A percentile compares a stretch with the other conserved stretches of the same genome.
Conservation (phyloP, 768 basidiomycete species). For the Pleurotus cornucopiae region DNA sequence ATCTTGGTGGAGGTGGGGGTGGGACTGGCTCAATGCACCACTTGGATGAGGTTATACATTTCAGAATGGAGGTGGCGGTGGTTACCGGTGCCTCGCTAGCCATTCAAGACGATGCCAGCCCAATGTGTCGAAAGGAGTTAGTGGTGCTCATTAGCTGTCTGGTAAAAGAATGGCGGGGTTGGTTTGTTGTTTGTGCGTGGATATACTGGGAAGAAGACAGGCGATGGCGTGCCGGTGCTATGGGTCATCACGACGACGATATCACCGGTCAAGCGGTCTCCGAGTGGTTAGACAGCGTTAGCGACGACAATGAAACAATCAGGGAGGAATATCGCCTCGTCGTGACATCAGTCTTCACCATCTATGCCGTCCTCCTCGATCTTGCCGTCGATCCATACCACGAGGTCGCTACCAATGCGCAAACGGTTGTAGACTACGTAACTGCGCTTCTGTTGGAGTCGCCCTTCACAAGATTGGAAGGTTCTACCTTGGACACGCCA, state of each 20-base stretch:
- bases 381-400: conserved; percentile 90
- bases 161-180: conserved; percentile 94
- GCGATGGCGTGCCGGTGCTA: conserved; percentile 46
- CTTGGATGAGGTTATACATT: conserved; percentile 73
- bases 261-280: conserved; percentile 65
- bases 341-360: conserved; percentile 91
- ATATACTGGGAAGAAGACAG: conserved; percentile 91
- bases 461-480: conserved; percentile 74
- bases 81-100: conserved; percentile 86
- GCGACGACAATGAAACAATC: conserved; percentile 51
- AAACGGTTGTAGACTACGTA: conserved; percentile 89
- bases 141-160: conserved; percentile 88
- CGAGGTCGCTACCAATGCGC: conserved; percentile 88
- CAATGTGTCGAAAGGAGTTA: conserved; percentile 94
- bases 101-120: conserved; percentile 91
- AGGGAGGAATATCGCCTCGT: conserved; percentile 79
- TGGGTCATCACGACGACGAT: conserved; percentile 57
- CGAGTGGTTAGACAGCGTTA: conserved; percentile 75
- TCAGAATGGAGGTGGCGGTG: conserved; percentile 88
- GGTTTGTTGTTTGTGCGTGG: conserved; percentile 96
- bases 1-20: conserved; percentile 68
- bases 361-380: conserved; percentile 84
- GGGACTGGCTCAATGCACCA: conserved; percentile 81
- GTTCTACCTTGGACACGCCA: conserved; percentile 54
- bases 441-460: conserved; percentile 87